These are phyloP conservation scores for Ehretia macrophylla DNA, from an alignment of 257 asterid species.

Conservation along the genomic window DNA sequence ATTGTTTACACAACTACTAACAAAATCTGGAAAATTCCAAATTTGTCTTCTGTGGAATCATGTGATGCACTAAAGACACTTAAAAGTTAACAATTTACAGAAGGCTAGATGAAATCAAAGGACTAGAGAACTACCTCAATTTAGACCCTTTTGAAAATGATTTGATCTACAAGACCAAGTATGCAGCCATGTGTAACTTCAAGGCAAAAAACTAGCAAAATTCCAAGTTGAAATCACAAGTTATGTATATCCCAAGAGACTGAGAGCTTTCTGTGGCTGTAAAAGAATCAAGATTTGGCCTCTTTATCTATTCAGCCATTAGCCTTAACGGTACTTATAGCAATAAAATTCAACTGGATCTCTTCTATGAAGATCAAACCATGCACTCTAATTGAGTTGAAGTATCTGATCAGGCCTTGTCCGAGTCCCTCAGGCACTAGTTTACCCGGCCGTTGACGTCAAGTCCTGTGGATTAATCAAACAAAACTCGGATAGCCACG, in stretches of 20 bases:
- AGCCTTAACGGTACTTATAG: not conserved
- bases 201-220: not conserved
- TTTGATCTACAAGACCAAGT: not conserved
- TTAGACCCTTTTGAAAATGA: not conserved
- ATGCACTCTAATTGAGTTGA: not conserved
- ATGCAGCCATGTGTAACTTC: not conserved
- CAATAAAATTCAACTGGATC: not conserved
- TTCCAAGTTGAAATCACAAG: not conserved
- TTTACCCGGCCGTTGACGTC: too few species aligned
- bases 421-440: too few species aligned
- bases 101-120: not conserved
- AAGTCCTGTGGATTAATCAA: too few species aligned
- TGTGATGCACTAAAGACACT: too few species aligned
- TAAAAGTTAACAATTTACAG: too few species aligned
- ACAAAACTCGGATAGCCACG: too few species aligned
- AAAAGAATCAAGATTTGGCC: not conserved
- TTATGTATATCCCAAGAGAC: too few species aligned
- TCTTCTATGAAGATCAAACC: not conserved
- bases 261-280: not conserved
- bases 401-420: too few species aligned
- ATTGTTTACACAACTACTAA: too few species aligned
- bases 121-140: not conserved
- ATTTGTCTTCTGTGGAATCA: too few species aligned
- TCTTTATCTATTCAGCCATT: too few species aligned
- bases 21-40: too few species aligned